phyloP scores from a whole-genome alignment of 176 grass and related monocot species.

The Bolboschoenus planiculmis region DNA sequence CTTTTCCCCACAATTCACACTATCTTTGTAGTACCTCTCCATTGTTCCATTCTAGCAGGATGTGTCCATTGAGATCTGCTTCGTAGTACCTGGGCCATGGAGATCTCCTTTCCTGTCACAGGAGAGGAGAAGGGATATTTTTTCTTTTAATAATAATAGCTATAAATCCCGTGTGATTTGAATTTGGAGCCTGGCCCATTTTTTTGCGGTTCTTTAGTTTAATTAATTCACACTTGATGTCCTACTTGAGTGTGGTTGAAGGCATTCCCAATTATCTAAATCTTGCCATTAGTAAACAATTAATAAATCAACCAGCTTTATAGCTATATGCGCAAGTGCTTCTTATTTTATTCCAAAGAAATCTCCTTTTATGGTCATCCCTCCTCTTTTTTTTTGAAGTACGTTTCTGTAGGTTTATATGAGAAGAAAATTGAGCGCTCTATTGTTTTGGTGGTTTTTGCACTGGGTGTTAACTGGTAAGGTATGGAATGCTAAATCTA shows the following conservation, averaged over 20 bases:
- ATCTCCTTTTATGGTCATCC: neutral
- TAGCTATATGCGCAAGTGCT: neutral
- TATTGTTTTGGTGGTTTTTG: neutral
- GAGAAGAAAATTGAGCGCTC: neutral
- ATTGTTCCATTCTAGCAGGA: neutral
- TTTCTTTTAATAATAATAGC: neutral
- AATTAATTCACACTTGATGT: slow-evolving; percentile 14
- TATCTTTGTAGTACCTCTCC: neutral
- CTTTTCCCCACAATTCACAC: neutral
- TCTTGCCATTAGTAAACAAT: slow-evolving; percentile 62
- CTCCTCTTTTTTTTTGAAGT: neutral
- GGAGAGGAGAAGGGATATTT: neutral
- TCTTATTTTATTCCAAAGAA: slow-evolving; percentile 1
- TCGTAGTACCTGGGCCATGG: neutral
- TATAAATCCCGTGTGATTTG: slow-evolving; percentile 14
- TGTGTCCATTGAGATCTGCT: neutral
- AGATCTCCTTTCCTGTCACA: neutral
- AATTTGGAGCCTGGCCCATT: slow-evolving; percentile 23
- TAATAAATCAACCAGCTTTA: slow-evolving; percentile 7
- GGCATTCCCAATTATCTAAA: slow-evolving; percentile 40
- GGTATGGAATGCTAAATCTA: neutral
- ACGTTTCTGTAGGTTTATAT: neutral
- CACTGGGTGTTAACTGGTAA: neutral
- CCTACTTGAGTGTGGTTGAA: slow-evolving; percentile 35
- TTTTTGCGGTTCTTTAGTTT: slow-evolving; percentile 34